Evolutionary conservation across 768 basidiomycete species (phyloP), one percentile per base, ranked within the genome.

Genomic region (Boletus fagicola): DNA sequence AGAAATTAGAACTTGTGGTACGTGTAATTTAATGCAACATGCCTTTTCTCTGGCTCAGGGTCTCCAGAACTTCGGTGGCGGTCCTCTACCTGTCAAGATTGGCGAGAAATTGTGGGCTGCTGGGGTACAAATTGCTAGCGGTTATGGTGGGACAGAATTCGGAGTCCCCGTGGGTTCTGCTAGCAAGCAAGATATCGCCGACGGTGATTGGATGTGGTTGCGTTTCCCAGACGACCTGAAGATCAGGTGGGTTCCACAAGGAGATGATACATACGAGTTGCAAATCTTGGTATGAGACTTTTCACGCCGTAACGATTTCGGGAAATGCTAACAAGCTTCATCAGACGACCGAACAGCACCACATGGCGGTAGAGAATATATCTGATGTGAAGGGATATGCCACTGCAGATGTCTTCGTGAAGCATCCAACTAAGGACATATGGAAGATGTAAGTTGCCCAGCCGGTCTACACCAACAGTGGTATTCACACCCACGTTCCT

Each of bases 351-450:
- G 47, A 52, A 16, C 0, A 15, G 2, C 51, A 46, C 24, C 22
- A 33, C 13, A 54, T 62, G 47, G 59, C 65, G 0, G 42, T 71
- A 11, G 56, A 72, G 45, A 81, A 81, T 59, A 49, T 76, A 2
- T 62, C 74, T 1, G 80, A 78, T 3, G 60, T 62, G 18, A 66
- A 69, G 22, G 78, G 74, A 12, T 80, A 78, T 46, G 69, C 77
- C 2, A 80, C 79, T 1, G 65, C 70, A 0, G 82, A 82, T 62
- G 44, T 82, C 2, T 66, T 83, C 16, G 56, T 72, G 1, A 72
- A 75, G 28, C 82, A 83, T 61, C 78, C 81, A 0, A 74, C 72
- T 0, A 75, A 74, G 6, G 69, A 75, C 1, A 42, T 73, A 16
- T 83, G 70, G 72, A 73, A 62, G 51, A 62, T 82, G 38, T 64